Evolutionary conservation across 2,329 filamentous ascomycete species (phyloP).

Genomic region (Cladosporium sp.): DNA sequence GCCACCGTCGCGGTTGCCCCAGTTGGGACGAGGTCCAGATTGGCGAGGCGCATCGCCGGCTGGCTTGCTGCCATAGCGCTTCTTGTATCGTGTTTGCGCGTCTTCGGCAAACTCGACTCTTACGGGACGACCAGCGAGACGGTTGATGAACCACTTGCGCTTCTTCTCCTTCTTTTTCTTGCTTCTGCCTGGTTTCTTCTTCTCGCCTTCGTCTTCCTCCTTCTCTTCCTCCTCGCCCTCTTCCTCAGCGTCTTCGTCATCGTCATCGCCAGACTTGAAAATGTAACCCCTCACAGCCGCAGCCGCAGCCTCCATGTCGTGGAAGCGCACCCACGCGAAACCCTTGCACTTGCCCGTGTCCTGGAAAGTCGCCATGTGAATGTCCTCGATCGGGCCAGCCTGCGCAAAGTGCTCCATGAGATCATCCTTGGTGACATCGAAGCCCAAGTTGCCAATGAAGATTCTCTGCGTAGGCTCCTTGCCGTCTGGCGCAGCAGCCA

Average conservation of each 20-base stretch:
- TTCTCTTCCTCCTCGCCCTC: slow-evolving; percentile 42
- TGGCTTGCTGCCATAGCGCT: slow-evolving; percentile 69
- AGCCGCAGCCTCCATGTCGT: slow-evolving; percentile 71
- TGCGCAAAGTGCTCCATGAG: slow-evolving; percentile 77
- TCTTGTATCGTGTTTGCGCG: slow-evolving; percentile 84
- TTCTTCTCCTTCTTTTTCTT: slow-evolving; percentile 47
- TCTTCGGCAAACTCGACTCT: slow-evolving; percentile 95
- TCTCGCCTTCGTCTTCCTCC: slow-evolving; percentile 43
- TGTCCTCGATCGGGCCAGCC: slow-evolving; percentile 78
- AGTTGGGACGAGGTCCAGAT: slow-evolving; percentile 7
- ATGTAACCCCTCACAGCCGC: slow-evolving; percentile 80
- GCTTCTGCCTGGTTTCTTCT: slow-evolving; percentile 50
- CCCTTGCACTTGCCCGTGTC: slow-evolving; percentile 98
- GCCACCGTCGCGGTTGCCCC: slow-evolving; percentile 18
- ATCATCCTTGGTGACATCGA: slow-evolving; percentile 68
- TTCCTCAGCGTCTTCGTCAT: slow-evolving; percentile 52
- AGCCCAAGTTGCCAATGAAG: slow-evolving; percentile 68
- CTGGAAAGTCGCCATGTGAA: slow-evolving; percentile 92
- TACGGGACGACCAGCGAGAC: slow-evolving; percentile 74
- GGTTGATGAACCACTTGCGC: slow-evolving; percentile 78
- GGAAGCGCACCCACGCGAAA: slow-evolving; percentile 92
- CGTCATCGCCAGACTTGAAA: slow-evolving; percentile 56
- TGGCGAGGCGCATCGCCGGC: slow-evolving; percentile 24
- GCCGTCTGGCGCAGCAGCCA: slow-evolving; percentile 32
- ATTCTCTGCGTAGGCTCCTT: slow-evolving; percentile 75